Evolutionary conservation across 345 rosid species (phyloP), one percentile per base, ranked within the genome.

Genomic region (Conringia planisiliqua): DNA sequence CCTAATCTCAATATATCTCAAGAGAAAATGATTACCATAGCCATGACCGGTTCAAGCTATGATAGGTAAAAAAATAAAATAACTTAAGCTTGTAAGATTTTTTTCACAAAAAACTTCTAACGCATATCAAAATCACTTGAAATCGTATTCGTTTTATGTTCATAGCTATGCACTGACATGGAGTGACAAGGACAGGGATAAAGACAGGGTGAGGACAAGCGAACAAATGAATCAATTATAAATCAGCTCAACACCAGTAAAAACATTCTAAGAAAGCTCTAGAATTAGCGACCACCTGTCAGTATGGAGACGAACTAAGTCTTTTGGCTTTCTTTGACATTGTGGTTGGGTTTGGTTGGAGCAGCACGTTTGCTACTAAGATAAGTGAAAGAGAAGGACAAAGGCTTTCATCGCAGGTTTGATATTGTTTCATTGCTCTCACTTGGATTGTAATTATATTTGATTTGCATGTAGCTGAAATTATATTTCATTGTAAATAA

Each of bases 1-100:
- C 98, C 98, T 42, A 94, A 91, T 82, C 85, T 94, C 27, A 94
- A 94, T 89, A 89, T 91, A 26, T 80, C 92, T 50, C 88, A 88
- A 50, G 98, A 93, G 74, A 97, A 93, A 82, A 89, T 89, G 97
- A 94, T 93, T 69, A 85, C 91, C 29, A 86, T 93, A 70, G 92
- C 96, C 7, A 70, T 87, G 60, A 88, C 88, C 16, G 90, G 91
- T 78, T 88, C 97, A 11, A 84, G 86, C 27, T 93, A 91, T 57
- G 94, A 88, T 84, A 91, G 94, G 96, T 87, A 44, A 29, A 7
- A 22, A 7, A 17, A n/a, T n/a, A 48, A 48, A 47, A 14, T 18
- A 39, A 30, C 24, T 36, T 60, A 14, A 30, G 11, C 39, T 68
- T 6, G 6, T 6, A 9, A 2, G 1, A 1, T 22, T 22, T 2